These are phyloP conservation scores for Hortaea sp. DNA, from an alignment of 2,329 filamentous ascomycete genomes.

Conservation along the genomic window DNA sequence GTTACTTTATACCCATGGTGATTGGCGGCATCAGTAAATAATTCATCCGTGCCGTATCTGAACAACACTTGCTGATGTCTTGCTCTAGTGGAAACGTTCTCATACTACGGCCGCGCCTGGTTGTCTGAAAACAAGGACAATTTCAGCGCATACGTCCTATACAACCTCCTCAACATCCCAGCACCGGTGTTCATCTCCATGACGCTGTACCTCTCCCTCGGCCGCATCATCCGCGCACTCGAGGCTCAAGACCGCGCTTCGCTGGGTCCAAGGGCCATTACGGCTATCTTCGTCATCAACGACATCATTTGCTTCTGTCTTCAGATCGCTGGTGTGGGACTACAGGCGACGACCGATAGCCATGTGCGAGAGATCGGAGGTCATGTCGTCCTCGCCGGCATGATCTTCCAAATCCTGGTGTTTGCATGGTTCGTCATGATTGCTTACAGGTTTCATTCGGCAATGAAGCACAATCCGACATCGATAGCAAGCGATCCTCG, in stretches of 20 bases:
- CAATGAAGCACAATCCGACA: too few species aligned
- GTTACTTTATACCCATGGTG: too few species aligned
- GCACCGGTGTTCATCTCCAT: conserved; percentile 37
- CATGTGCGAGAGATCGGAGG: too few species aligned
- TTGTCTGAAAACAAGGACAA: conserved; percentile 26
- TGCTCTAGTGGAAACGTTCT: conserved; percentile 28
- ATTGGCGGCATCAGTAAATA: too few species aligned
- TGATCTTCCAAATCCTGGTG: too few species aligned
- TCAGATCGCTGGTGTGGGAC: too few species aligned
- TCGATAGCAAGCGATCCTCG: too few species aligned
- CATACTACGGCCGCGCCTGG: conserved; percentile 30
- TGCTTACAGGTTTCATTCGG: too few species aligned
- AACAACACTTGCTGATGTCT: neutral
- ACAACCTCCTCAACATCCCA: conserved; percentile 31
- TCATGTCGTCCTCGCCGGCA: too few species aligned
- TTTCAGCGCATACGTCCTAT: conserved; percentile 31
- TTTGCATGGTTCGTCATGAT: too few species aligned
- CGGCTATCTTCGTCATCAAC: conserved; percentile 2
- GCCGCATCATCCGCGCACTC: conserved; percentile 26
- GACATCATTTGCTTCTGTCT: conserved; percentile 1
- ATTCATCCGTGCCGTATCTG: too few species aligned
- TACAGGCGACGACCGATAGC: too few species aligned
- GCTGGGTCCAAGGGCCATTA: neutral
- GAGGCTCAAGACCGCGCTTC: conserved; percentile 2
- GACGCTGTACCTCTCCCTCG: conserved; percentile 36